These are phyloP conservation scores for Raffaelea arxii DNA, from an alignment of 2,329 filamentous ascomycete species.

Conservation along the genomic window DNA sequence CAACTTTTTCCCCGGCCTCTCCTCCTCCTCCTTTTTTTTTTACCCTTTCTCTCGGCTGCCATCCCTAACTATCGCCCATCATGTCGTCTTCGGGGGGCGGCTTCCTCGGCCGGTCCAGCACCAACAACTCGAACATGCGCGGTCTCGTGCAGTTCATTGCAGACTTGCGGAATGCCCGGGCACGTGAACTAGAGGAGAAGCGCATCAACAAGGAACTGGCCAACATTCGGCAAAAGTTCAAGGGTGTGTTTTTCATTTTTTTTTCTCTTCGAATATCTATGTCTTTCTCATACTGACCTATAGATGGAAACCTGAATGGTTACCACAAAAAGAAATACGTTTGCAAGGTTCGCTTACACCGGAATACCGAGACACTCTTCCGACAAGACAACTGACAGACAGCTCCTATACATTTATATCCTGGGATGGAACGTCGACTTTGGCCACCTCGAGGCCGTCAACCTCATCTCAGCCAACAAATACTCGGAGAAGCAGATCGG, in stretches of 20 bases:
- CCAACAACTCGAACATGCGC: slow-evolving; percentile 58
- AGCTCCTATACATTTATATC: slow-evolving; percentile 96
- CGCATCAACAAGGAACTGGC: slow-evolving; percentile 98
- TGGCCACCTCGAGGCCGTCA: slow-evolving; percentile 94
- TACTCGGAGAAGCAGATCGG: slow-evolving; percentile 99
- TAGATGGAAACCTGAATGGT: slow-evolving; percentile 79
- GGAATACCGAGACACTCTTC: background rate
- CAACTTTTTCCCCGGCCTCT: no score
- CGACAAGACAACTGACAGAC: slow-evolving; percentile 1
- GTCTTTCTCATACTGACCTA: background rate
- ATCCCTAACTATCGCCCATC: slow-evolving; percentile 3
- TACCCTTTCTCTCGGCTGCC: no score
- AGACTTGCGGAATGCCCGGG: slow-evolving; percentile 87
- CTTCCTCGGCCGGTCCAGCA: slow-evolving; percentile 57
- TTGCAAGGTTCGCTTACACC: slow-evolving; percentile 61
- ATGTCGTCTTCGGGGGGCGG: slow-evolving; percentile 50
- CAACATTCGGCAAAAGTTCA: slow-evolving; percentile 98
- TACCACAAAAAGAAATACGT: slow-evolving; percentile 99
- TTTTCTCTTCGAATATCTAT: background rate
- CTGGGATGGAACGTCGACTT: slow-evolving; percentile 99
- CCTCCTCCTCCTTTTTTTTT: no score
- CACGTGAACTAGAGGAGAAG: slow-evolving; percentile 95
- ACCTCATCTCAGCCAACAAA: slow-evolving; percentile 90
- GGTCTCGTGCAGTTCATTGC: slow-evolving; percentile 98
- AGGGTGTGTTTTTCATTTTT: slow-evolving; percentile 39